Evolutionary conservation across 129 eudicot species (phyloP), one percentile per base, ranked within the genome.

Genomic region (Glebionis coronaria): DNA sequence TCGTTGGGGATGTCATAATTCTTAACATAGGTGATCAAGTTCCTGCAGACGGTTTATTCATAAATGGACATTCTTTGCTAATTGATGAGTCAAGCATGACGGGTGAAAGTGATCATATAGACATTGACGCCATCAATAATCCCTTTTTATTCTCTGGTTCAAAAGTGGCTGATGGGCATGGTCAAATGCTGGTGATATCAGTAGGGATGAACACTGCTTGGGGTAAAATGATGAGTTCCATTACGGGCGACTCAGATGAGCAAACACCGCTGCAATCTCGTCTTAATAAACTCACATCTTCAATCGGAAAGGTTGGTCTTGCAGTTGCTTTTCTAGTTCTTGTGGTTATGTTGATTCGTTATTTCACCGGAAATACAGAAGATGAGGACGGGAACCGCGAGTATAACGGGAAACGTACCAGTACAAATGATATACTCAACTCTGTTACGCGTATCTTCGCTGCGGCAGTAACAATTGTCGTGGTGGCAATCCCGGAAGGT

Each of bases 1-100:
- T 51, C 3, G 56, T 51, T 51, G 56, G 56, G 0, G 56, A 51
- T 51, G 56, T 51, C 16, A 16, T 51, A 51, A 16, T 51, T 51
- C 56, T 51, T 2, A 51, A 51, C 9, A 51, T 51, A 51, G 56
- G 25, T 1, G 56, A 51, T 15, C 56, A 51, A 10, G 56, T 51
- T 51, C 56, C 56, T 16, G 56, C 56, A 51, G 56, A 51, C 4
- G 56, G 56, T 10, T 15, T 51, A 16, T 51, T 51, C 42, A 35
- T 51, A 51, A 12, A 51, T n/a, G 23, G 56, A 4, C 56, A 51
- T 51, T 51, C 56, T 51, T 51, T 51, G 56, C 56, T 15, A 51
- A 16, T 51, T 15, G 25, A 51, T 10, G 56, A 51, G 56, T 51
- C 56, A 15, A 16, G 23, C 56, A 6, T 6, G 23, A 51, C 25